phyloP scores from a whole-genome alignment of 2,329 filamentous ascomycete species.

The Colletotrichum paranaense region DNA sequence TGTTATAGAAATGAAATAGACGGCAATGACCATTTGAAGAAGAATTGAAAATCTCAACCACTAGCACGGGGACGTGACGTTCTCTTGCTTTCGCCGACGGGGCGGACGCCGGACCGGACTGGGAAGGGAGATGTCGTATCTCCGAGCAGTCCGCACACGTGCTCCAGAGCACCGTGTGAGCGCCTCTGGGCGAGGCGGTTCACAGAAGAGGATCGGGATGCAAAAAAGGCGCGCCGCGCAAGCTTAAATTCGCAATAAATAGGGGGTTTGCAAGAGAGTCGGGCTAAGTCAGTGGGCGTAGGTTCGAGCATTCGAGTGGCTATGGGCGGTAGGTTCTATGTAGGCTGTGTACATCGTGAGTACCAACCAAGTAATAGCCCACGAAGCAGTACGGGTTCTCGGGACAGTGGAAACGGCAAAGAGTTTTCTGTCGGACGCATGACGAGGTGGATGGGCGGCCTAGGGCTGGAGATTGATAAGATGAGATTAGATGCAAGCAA shows the following conservation, averaged over 20 bases:
- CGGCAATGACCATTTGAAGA: neutral
- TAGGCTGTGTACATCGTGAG: no score
- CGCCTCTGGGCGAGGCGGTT: neutral
- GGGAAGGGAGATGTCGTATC: constrained; percentile 26
- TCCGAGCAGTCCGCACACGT: constrained; percentile 21
- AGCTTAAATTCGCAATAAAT: neutral
- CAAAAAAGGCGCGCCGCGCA: neutral
- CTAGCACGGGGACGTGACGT: no score
- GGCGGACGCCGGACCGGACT: neutral
- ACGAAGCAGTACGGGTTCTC: no score
- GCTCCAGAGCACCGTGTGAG: neutral
- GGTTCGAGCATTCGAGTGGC: neutral
- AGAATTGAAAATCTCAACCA: neutral
- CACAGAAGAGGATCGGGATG: neutral
- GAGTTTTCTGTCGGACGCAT: neutral
- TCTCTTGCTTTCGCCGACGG: neutral
- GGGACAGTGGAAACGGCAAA: neutral
- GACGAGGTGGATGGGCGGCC: neutral
- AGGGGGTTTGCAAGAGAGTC: neutral
- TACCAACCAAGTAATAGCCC: no score
- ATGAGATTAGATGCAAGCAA: constrained; percentile 1
- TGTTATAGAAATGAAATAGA: neutral
- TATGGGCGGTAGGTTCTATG: neutral
- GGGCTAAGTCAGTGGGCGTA: neutral
- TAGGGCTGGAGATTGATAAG: constrained; percentile 1